Percentiles rank a stretch among this genome's conserved stretches.
Conservation (phyloP, 2,329 filamentous ascomycete genomes). For the Magnaporthiopsis rhizophila region DNA sequence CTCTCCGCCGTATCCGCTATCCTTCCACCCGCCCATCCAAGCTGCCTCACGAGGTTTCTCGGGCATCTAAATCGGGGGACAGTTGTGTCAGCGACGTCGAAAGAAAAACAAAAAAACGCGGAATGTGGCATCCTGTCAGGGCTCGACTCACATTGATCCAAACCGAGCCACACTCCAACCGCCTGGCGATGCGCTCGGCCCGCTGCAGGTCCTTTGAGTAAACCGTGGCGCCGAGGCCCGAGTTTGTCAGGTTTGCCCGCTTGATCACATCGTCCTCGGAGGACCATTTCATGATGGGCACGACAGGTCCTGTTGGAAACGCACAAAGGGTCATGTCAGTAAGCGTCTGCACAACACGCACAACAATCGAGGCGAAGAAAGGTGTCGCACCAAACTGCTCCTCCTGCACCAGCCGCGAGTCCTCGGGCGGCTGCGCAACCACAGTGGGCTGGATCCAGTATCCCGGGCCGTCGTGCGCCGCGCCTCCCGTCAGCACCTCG, state of each 20-base stretch:
- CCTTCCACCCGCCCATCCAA: slow-evolving; percentile 24
- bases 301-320: slow-evolving; percentile 42
- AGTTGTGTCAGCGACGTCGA: neutral
- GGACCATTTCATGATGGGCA: slow-evolving; percentile 54
- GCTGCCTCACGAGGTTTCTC: slow-evolving; percentile 23
- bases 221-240: slow-evolving; percentile 49
- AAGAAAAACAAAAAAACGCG: neutral
- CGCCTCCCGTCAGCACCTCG: slow-evolving; percentile 42
- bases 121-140: neutral
- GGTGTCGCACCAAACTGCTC: slow-evolving; percentile 47
- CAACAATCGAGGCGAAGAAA: neutral
- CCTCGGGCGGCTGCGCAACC: slow-evolving; percentile 47
- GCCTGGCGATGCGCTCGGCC: slow-evolving; percentile 42
- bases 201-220: slow-evolving; percentile 45
- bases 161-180: slow-evolving; percentile 49
- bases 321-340: neutral
- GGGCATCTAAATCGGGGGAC: slow-evolving; percentile 1
- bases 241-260: slow-evolving; percentile 44
- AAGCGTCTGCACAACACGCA: neutral
- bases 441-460: slow-evolving; percentile 54
- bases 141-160: slow-evolving; percentile 42
- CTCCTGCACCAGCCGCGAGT: slow-evolving; percentile 46
- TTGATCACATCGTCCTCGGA: slow-evolving; percentile 51
- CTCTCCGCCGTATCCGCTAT: slow-evolving; percentile 26
- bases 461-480: slow-evolving; percentile 31